Evolutionary conservation across 2,329 filamentous ascomycete genomes (phyloP).

Genomic region (Calcarisporium arbuscula): DNA sequence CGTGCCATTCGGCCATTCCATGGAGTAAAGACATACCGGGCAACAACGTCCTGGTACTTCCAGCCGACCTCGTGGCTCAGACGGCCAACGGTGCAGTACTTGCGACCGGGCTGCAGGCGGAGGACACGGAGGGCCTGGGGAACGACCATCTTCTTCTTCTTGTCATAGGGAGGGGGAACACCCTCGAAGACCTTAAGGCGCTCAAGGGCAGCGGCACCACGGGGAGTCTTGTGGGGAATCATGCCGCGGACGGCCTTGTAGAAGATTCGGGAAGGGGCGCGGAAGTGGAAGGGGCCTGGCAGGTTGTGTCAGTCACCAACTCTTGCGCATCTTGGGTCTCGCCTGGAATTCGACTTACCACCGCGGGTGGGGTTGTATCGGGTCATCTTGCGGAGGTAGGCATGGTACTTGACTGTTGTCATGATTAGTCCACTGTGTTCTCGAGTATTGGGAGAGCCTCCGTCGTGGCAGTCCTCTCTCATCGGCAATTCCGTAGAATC

Average conservation of each 20-base stretch:
- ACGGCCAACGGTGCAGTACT: constrained; percentile 99
- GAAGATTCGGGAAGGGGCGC: constrained; percentile 97
- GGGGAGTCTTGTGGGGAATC: constrained; percentile 99
- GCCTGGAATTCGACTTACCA: constrained; percentile 56
- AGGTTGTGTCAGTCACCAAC: constrained; percentile 27
- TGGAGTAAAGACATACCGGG: constrained; percentile 63
- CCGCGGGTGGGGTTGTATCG: constrained; percentile 99
- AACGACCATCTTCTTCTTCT: constrained; percentile 99
- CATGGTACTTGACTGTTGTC: constrained; percentile 96
- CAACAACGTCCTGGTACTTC: constrained; percentile 99
- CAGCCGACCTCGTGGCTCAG: constrained; percentile 98
- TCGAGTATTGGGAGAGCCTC: too few relatives aligned
- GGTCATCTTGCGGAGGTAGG: constrained; percentile 99
- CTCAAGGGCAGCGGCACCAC: constrained; percentile 92
- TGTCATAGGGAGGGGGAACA: constrained; percentile 97
- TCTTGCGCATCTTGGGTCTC: constrained; percentile 9
- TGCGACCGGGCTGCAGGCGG: constrained; percentile 96
- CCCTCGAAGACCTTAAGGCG: constrained; percentile 99
- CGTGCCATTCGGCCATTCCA: too few relatives aligned
- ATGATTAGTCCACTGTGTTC: too few relatives aligned
- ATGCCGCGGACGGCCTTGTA: constrained; percentile 99
- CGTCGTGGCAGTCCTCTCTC: too few relatives aligned
- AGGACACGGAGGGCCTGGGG: constrained; percentile 96
- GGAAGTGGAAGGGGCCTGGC: constrained; percentile 98
- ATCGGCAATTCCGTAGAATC: too few relatives aligned